Conservation (phyloP, 208 protist species). For the Trypanosoma platydactyli region DNA sequence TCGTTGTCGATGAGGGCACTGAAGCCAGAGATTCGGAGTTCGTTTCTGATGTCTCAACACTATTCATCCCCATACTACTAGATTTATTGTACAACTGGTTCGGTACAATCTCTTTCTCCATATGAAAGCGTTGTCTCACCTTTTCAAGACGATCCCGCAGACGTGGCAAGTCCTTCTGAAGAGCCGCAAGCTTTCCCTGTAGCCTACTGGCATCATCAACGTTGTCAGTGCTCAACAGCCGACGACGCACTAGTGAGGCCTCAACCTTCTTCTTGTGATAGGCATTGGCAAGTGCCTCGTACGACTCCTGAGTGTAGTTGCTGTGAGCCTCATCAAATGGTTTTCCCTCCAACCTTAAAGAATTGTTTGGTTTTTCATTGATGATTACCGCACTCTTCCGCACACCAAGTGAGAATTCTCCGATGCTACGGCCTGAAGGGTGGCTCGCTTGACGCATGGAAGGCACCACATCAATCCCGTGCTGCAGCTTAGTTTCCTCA, state of each 20-base stretch:
- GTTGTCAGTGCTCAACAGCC: slow-evolving; percentile 67
- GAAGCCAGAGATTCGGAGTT: no score
- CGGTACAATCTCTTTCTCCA: slow-evolving; percentile 9
- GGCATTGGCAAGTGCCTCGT: slow-evolving; percentile 65
- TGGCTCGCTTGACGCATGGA: slow-evolving; percentile 67
- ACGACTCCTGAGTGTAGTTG: slow-evolving; percentile 46
- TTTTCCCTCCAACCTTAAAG: slow-evolving; percentile 2
- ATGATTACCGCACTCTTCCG: slow-evolving; percentile 17
- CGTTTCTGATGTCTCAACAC: neutral
- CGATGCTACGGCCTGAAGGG: slow-evolving; percentile 58
- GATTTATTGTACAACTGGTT: neutral
- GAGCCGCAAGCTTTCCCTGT: slow-evolving; percentile 52
- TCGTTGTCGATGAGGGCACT: neutral
- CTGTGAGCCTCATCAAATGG: slow-evolving; percentile 18
- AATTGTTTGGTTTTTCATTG: neutral
- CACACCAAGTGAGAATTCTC: slow-evolving; percentile 79
- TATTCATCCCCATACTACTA: slow-evolving; percentile 17
- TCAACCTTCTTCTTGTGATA: slow-evolving; percentile 89
- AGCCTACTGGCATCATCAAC: slow-evolving; percentile 62
- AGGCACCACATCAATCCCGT: slow-evolving; percentile 55
- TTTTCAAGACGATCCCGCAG: slow-evolving; percentile 62
- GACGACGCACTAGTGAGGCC: slow-evolving; percentile 74
- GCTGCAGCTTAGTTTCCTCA: slow-evolving; percentile 49
- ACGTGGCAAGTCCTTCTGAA: slow-evolving; percentile 50
- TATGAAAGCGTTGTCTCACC: slow-evolving; percentile 41